Evolutionary conservation across 805 yeast species (phyloP).

Genomic region (Barnettozyma pratensis): DNA sequence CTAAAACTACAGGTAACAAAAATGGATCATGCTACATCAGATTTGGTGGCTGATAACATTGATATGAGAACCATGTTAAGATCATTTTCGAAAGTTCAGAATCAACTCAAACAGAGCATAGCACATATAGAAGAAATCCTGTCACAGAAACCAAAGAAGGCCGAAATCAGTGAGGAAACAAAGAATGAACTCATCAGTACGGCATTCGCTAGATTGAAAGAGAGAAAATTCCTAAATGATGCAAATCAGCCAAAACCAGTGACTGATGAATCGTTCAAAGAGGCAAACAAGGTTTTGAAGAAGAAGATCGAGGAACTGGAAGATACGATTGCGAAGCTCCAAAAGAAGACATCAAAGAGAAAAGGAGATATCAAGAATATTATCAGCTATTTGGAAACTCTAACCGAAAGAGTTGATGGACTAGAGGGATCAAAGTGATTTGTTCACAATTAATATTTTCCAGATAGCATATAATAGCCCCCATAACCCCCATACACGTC

Average conservation of each 20-base stretch:
- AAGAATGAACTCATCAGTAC: neutral
- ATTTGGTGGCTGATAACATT: neutral
- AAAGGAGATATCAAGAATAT: neutral
- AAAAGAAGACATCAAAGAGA: neutral
- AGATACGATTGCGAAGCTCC: neutral
- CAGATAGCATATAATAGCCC: no score
- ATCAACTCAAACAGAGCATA: neutral
- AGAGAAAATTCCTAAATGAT: neutral
- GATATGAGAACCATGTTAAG: neutral
- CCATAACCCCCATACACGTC: no score
- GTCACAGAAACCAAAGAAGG: neutral
- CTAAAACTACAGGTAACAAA: neutral
- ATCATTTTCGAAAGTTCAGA: neutral
- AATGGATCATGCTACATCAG: neutral
- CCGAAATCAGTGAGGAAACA: neutral
- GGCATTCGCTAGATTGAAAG: neutral
- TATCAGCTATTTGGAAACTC: neutral
- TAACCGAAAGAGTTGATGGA: neutral
- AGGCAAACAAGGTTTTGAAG: neutral
- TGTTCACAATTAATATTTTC: no score
- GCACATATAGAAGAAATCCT: neutral
- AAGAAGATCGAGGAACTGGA: neutral
- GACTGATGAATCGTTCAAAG: neutral
- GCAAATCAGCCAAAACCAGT: neutral
- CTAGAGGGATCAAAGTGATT: neutral